Evolutionary conservation across 345 rosid species (phyloP).

Genomic region (Corchorus capsularis): DNA sequence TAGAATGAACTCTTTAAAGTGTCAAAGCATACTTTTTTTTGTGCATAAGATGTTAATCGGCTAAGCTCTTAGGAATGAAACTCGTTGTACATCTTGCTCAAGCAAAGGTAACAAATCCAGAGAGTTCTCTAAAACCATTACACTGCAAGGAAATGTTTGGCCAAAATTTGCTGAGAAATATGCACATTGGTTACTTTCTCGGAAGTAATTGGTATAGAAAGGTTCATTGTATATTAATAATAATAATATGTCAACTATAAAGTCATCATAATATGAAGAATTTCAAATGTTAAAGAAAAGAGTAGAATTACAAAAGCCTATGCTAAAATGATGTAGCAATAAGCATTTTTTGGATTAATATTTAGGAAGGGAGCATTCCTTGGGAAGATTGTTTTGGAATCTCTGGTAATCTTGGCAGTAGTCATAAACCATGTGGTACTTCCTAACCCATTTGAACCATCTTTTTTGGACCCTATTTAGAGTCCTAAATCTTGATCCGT

Average conservation of each 20-base stretch:
- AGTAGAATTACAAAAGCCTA: neutral
- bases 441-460: slow-evolving; percentile 85
- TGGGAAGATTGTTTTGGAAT: slow-evolving; percentile 66
- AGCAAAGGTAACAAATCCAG: too few relatives aligned
- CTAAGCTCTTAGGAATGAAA: too few relatives aligned
- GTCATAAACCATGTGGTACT: slow-evolving; percentile 73
- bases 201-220: neutral
- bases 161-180: too few relatives aligned
- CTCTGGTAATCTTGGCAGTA: slow-evolving; percentile 72
- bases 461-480: slow-evolving; percentile 57
- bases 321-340: neutral
- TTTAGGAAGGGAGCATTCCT: slow-evolving; percentile 76
- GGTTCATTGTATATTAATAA: neutral
- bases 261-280: neutral
- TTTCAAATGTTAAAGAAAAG: neutral
- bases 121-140: too few relatives aligned
- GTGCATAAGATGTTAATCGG: too few relatives aligned
- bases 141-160: too few relatives aligned
- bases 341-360: slow-evolving; percentile 33
- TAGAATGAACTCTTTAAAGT: too few relatives aligned
- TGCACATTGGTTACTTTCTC: too few relatives aligned
- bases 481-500: slow-evolving; percentile 42
- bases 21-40: too few relatives aligned
- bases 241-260: too few relatives aligned
- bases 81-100: too few relatives aligned